These are phyloP conservation scores for Amanita brunnescens DNA, from an alignment of 768 basidiomycete species.

Conservation along the genomic window DNA sequence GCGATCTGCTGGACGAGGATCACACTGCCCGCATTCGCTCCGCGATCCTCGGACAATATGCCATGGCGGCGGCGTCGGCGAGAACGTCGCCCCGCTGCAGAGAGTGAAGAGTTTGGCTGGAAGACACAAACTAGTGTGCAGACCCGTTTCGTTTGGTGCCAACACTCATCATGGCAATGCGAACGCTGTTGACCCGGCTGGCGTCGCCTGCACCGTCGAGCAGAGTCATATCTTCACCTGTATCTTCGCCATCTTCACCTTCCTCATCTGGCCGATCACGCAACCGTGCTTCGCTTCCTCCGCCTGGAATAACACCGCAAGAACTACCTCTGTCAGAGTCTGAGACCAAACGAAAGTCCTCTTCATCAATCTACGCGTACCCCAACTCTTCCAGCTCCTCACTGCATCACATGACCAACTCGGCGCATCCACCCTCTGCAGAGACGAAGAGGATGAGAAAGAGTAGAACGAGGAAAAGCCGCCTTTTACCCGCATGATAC, in stretches of 20 bases:
- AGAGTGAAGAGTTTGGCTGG: slow-evolving; percentile 63
- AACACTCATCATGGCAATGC: no score
- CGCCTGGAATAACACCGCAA: slow-evolving; percentile 14
- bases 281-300: slow-evolving; percentile 11
- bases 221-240: slow-evolving; percentile 23
- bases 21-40: slow-evolving; percentile 47
- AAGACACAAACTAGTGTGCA: slow-evolving; percentile 68
- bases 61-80: slow-evolving; percentile 21
- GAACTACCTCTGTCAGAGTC: slow-evolving; percentile 54
- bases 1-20: slow-evolving; percentile 48
- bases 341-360: slow-evolving; percentile 81
- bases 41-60: slow-evolving; percentile 23
- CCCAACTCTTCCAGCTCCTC: slow-evolving; percentile 15
- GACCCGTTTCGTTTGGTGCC: no score
- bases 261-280: slow-evolving; percentile 10
- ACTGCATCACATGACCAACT: slow-evolving; percentile 10
- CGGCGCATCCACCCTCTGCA: slow-evolving; percentile 22
- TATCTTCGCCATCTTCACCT: slow-evolving; percentile 21
- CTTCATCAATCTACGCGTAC: slow-evolving; percentile 26
- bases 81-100: slow-evolving; percentile 53
- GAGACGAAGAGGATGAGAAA: slow-evolving; percentile 16
- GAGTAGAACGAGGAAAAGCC: slow-evolving; percentile 1
- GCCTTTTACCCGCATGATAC: slow-evolving; percentile 32
- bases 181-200: slow-evolving; percentile 17
- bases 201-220: slow-evolving; percentile 30